These are phyloP conservation scores for Haematococcus lacustris DNA, from an alignment of 139 green algal genomes.

Conservation along the genomic window DNA sequence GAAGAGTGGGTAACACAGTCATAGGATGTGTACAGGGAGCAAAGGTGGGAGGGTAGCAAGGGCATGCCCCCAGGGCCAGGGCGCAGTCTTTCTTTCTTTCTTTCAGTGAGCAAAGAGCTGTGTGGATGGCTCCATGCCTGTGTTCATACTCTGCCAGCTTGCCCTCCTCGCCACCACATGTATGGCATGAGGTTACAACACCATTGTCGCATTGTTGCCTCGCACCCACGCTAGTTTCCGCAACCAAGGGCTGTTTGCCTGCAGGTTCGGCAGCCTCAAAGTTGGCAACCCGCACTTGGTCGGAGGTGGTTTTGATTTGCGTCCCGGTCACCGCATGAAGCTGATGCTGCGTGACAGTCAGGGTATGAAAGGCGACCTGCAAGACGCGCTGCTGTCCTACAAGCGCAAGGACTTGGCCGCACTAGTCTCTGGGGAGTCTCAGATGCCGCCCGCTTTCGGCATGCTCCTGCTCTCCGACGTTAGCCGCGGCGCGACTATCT, in stretches of 20 bases:
- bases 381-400: slow-evolving; percentile 19
- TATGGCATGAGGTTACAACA: no score
- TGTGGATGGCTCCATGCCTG: no score
- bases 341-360: slow-evolving; percentile 24
- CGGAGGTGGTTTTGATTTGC: slow-evolving; percentile 8
- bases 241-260: no score
- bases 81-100: no score
- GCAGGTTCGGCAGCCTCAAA: slow-evolving; percentile 18
- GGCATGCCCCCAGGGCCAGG: no score
- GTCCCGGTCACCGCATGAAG: slow-evolving; percentile 15
- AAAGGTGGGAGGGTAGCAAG: no score
- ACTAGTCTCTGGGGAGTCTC: neutral
- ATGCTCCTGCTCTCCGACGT: slow-evolving; percentile 7
- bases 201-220: no score
- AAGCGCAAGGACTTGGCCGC: slow-evolving; percentile 23
- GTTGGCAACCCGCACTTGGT: slow-evolving; percentile 10
- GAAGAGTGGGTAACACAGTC: slow-evolving; percentile 14
- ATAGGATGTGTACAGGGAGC: no score
- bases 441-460: slow-evolving; percentile 10
- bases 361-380: slow-evolving; percentile 16
- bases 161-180: no score
- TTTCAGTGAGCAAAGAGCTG: no score
- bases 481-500: slow-evolving; percentile 3
- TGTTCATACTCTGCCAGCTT: no score
- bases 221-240: no score